Base-by-base conservation (phyloP, 805 yeast genomes). In the Suhomyces canberraensis region DNA sequence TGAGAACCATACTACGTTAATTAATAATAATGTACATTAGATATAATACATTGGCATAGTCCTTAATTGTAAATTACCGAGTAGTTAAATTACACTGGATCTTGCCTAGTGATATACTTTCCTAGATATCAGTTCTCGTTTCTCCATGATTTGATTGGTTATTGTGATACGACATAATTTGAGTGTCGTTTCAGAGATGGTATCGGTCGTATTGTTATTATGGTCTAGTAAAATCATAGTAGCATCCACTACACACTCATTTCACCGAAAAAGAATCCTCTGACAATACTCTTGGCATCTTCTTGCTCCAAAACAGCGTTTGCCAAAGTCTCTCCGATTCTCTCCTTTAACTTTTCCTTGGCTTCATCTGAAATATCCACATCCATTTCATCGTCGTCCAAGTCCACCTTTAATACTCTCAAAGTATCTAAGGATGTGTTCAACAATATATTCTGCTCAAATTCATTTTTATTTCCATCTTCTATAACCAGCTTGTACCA, bases 221-320 rank as follows among this genome's bases (percentile, higher is more conserved):
- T n/a, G n/a, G n/a, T n/a, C n/a, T n/a, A n/a, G n/a, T n/a, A n/a
- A n/a, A n/a, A n/a, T n/a, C n/a, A n/a, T n/a, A n/a, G 22, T 20
- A 20, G 9, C 22, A 7, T 9, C 22, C 7, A 20, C 22, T 13
- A 41, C 15, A 41, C 40, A 11, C 37, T 21, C 13, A 58, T 31
- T 48, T 82, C 90, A 7, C 91, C 95, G 54, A 84, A 81, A 55
- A 84, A 84, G 8, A 86, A 73, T 4, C 89, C 89, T 42, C 76
- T 67, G 19, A 71, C 71, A 11, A 84, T 66, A 29, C 64, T 71
- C 41, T 61, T 66, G 2, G 79, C 76, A 52, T 75, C 69, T 3
- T 61, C 57, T 40, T 75, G 71, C 25, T 69, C 64, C 13, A 71
- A 46, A 3, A 87, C 66, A 18, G 60, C 63, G 5, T 69, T 61